Evolutionary conservation across 805 yeast species (phyloP).

Genomic region (Lipomyces sp.): DNA sequence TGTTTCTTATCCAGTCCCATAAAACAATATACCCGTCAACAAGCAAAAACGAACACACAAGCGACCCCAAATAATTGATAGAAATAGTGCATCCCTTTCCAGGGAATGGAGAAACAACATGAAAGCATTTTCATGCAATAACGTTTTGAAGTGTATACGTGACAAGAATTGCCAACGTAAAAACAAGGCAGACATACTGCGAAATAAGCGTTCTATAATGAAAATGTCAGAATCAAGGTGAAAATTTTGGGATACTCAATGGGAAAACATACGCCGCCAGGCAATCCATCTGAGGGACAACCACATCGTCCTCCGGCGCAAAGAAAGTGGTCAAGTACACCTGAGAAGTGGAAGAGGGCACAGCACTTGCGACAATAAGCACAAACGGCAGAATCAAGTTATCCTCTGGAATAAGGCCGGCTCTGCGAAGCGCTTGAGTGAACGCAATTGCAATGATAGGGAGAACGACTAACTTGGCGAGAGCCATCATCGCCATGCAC

Average conservation of each 20-base stretch:
- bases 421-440: constrained; percentile 55
- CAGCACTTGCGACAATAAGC: constrained; percentile 66
- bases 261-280: constrained; percentile 55
- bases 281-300: constrained; percentile 66
- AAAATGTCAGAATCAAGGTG: not conserved
- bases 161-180: constrained; percentile 71
- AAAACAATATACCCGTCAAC: too few species aligned
- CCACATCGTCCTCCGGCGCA: constrained; percentile 59
- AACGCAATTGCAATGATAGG: constrained; percentile 78
- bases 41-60: too few species aligned
- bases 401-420: constrained; percentile 59
- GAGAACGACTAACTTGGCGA: constrained; percentile 58
- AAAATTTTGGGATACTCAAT: not conserved
- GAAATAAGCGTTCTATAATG: constrained; percentile 46
- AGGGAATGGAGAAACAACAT: not conserved
- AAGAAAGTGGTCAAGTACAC: constrained; percentile 86
- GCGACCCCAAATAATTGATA: too few species aligned
- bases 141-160: constrained; percentile 53
- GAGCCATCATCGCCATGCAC: constrained; percentile 56
- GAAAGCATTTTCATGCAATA: constrained; percentile 9
- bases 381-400: constrained; percentile 67
- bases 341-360: constrained; percentile 86
- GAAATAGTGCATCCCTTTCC: too few species aligned
- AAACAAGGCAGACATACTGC: constrained; percentile 65
- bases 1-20: too few species aligned